phyloP scores from a whole-genome alignment of 768 basidiomycete species.

The Boletus speciosus region DNA sequence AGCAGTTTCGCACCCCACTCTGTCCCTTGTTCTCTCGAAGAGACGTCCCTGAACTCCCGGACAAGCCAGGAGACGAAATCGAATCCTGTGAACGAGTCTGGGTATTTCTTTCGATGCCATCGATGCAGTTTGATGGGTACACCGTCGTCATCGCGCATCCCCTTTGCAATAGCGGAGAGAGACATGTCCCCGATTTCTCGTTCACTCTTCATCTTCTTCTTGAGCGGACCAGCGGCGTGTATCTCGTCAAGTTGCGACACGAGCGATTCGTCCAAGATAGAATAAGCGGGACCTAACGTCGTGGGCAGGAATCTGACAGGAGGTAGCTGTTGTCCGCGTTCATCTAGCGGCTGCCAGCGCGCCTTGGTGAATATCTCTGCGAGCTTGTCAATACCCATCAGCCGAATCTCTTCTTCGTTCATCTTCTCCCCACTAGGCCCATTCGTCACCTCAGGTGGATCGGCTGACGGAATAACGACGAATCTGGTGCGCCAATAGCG shows the following conservation, averaged over 20 bases:
- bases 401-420: slow-evolving; percentile 81
- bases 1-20: slow-evolving; percentile 76
- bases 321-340: slow-evolving; percentile 40
- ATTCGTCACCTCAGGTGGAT: slow-evolving; percentile 53
- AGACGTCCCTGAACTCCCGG: slow-evolving; percentile 87
- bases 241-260: slow-evolving; percentile 80
- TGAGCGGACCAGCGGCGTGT: slow-evolving; percentile 67
- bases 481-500: slow-evolving; percentile 95
- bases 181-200: slow-evolving; percentile 67
- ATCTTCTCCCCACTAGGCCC: slow-evolving; percentile 71
- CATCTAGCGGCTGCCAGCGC: slow-evolving; percentile 64
- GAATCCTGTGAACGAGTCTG: slow-evolving; percentile 83
- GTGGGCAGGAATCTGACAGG: slow-evolving; percentile 80
- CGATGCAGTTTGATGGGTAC: slow-evolving; percentile 79
- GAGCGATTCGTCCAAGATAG: slow-evolving; percentile 73
- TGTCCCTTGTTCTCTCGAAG: slow-evolving; percentile 72
- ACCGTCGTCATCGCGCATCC: slow-evolving; percentile 83
- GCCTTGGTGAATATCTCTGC: slow-evolving; percentile 84
- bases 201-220: slow-evolving; percentile 80
- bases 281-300: slow-evolving; percentile 77
- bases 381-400: slow-evolving; percentile 88
- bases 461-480: slow-evolving; percentile 83
- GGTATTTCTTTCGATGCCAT: slow-evolving; percentile 75
- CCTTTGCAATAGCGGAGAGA: slow-evolving; percentile 63
- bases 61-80: slow-evolving; percentile 91